Evolutionary conservation across 805 yeast genomes (phyloP).

Genomic region (Lachancea meyersii): DNA sequence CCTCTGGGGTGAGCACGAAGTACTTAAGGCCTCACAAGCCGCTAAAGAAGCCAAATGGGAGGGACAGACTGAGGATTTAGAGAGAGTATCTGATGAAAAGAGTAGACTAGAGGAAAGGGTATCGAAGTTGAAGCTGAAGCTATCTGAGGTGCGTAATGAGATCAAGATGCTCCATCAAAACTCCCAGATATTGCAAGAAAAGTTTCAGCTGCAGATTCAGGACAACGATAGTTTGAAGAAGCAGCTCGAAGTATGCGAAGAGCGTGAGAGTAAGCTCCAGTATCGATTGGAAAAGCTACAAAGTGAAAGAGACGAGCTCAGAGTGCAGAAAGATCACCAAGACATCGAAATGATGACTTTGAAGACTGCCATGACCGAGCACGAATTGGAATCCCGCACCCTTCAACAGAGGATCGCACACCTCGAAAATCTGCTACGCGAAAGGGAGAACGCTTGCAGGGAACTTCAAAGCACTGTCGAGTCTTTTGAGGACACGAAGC

Average conservation of each 20-base stretch:
- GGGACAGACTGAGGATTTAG: conserved; percentile 6
- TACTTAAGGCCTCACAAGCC: conserved; percentile 4
- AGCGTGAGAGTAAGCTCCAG: conserved; percentile 9
- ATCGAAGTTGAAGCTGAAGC: conserved; percentile 14
- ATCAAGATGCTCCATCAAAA: conserved; percentile 25
- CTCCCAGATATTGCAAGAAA: conserved; percentile 9
- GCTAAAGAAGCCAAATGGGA: conserved; percentile 8
- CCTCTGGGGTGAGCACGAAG: conserved; percentile 11
- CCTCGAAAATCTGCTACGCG: not conserved
- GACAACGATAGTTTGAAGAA: conserved; percentile 8
- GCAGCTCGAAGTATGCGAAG: conserved; percentile 3
- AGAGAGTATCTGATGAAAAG: conserved; percentile 9
- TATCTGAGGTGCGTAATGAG: conserved; percentile 23
- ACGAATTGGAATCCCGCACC: conserved; percentile 2
- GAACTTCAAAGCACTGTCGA: conserved; percentile 4
- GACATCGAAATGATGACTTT: conserved; percentile 1
- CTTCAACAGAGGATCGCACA: not conserved
- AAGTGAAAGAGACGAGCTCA: conserved; percentile 7
- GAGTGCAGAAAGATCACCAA: conserved; percentile 7
- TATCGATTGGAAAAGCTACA: conserved; percentile 5
- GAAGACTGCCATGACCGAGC: not conserved
- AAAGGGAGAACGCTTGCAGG: not conserved
- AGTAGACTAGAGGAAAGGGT: conserved; percentile 12
- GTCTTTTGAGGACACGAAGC: conserved; percentile 1
- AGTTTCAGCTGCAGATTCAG: conserved; percentile 6